phyloP scores from a whole-genome alignment of 139 green algal genomes.

The Auxenochlorella pyrenoidosa region DNA sequence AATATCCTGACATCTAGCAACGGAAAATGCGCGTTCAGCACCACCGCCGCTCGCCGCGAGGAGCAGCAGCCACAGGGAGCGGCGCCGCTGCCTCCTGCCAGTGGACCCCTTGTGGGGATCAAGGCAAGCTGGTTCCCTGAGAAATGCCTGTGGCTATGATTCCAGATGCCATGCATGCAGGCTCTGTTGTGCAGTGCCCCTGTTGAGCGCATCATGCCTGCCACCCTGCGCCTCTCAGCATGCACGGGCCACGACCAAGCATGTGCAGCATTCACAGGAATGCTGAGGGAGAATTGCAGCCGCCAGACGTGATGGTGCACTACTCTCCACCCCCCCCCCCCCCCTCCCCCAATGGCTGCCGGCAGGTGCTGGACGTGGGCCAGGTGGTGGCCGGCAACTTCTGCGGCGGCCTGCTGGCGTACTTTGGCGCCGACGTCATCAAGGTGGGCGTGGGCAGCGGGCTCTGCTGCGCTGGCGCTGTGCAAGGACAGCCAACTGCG shows the following conservation, averaged over 20 bases:
- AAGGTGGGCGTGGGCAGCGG: constrained; percentile 46
- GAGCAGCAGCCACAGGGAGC: background rate
- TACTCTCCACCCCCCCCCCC: background rate
- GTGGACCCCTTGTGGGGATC: constrained; percentile 35
- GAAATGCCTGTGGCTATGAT: background rate
- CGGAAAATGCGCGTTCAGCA: background rate
- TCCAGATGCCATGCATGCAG: too few relatives aligned
- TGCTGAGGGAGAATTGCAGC: too few relatives aligned
- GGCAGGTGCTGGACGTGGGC: constrained; percentile 73
- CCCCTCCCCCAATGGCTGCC: background rate
- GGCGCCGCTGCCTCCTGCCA: constrained; percentile 4
- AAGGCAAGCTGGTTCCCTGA: constrained; percentile 21
- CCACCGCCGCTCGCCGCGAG: background rate
- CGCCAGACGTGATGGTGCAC: too few relatives aligned
- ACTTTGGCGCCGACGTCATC: constrained; percentile 85
- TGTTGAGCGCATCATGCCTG: too few relatives aligned
- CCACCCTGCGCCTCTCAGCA: background rate
- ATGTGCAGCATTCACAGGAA: too few relatives aligned
- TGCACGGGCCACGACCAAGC: too few relatives aligned
- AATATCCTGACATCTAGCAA: background rate
- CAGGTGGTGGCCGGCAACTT: constrained; percentile 87
- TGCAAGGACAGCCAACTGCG: background rate
- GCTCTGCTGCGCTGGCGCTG: background rate
- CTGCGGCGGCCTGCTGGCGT: constrained; percentile 60
- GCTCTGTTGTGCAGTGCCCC: too few relatives aligned